Percentiles rank a stretch among this genome's conserved stretches.
phyloP scores from a whole-genome alignment of 192 early-diverging fungal species.

The Borealophlyctis nickersoniae region DNA sequence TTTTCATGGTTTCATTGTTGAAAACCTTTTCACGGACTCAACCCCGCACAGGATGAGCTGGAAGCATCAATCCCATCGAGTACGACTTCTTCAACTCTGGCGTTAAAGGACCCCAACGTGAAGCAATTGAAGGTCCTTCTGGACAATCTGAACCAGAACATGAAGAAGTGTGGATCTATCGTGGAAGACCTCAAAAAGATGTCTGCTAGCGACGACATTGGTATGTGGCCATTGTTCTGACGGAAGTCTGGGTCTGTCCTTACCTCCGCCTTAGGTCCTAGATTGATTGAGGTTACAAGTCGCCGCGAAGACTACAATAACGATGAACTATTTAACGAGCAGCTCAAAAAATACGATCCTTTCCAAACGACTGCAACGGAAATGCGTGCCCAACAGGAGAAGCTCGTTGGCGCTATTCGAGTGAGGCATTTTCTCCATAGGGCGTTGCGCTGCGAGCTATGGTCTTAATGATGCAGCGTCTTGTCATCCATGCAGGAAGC shows the following conservation, averaged over 20 bases:
- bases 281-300: constrained; percentile 25
- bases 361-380: constrained; percentile 57
- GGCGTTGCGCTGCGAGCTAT: not conserved
- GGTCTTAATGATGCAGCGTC: not conserved
- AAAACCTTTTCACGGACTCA: too few relatives aligned
- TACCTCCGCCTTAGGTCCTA: constrained; percentile 11
- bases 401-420: constrained; percentile 56
- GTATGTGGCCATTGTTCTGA: constrained; percentile 16
- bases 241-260: not conserved
- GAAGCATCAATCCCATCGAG: constrained; percentile 59
- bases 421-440: constrained; percentile 6
- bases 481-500: constrained; percentile 36
- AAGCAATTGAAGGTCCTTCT: constrained; percentile 57
- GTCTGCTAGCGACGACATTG: constrained; percentile 76
- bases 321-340: constrained; percentile 69
- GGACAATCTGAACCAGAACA: constrained; percentile 54
- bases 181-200: constrained; percentile 66
- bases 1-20: too few relatives aligned
- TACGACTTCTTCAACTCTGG: constrained; percentile 50
- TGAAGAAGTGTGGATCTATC: constrained; percentile 55
- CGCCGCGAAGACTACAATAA: constrained; percentile 22
- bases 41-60: constrained; percentile 35
- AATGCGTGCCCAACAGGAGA: constrained; percentile 59
- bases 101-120: constrained; percentile 60
- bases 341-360: constrained; percentile 69